phyloP scores from a whole-genome alignment of 2,329 filamentous ascomycete genomes.

The Myriosclerotinia curreyana region DNA sequence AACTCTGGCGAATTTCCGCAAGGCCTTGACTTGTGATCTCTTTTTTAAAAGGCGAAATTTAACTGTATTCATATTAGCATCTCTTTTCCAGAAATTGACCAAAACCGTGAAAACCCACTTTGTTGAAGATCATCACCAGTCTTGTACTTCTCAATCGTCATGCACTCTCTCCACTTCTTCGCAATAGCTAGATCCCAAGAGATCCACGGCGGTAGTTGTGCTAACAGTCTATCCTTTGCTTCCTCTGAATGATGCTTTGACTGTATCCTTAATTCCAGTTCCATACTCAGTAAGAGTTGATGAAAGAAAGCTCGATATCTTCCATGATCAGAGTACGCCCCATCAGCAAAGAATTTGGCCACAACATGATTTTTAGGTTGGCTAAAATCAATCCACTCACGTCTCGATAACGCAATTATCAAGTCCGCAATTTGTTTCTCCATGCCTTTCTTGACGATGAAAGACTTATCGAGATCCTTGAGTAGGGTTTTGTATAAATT shows the following conservation, averaged over 20 bases:
- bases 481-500: conserved; percentile 67
- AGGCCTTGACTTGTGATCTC: conserved; percentile 65
- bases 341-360: conserved; percentile 66
- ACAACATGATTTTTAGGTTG: conserved; percentile 67
- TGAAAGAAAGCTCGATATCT: conserved; percentile 67
- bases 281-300: conserved; percentile 70
- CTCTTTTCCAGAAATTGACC: neutral
- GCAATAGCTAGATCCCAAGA: conserved; percentile 73
- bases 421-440: conserved; percentile 72
- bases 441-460: conserved; percentile 59
- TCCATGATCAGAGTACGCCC: conserved; percentile 50
- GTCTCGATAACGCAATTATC: conserved; percentile 64
- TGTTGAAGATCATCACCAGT: conserved; percentile 50
- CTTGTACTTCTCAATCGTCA: conserved; percentile 61
- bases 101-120: conserved; percentile 40
- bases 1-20: conserved; percentile 65
- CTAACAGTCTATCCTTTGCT: conserved; percentile 62
- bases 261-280: conserved; percentile 68
- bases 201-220: conserved; percentile 65
- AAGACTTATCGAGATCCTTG: conserved; percentile 61
- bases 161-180: conserved; percentile 67
- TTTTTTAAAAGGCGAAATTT: conserved; percentile 61
- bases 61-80: conserved; percentile 42
- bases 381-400: conserved; percentile 72
- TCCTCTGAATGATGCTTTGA: conserved; percentile 58